A percentile compares a stretch with the other conserved stretches of the same genome.
Conservation (phyloP, 2,329 filamentous ascomycete genomes). For the Colletotrichum sublineola region DNA sequence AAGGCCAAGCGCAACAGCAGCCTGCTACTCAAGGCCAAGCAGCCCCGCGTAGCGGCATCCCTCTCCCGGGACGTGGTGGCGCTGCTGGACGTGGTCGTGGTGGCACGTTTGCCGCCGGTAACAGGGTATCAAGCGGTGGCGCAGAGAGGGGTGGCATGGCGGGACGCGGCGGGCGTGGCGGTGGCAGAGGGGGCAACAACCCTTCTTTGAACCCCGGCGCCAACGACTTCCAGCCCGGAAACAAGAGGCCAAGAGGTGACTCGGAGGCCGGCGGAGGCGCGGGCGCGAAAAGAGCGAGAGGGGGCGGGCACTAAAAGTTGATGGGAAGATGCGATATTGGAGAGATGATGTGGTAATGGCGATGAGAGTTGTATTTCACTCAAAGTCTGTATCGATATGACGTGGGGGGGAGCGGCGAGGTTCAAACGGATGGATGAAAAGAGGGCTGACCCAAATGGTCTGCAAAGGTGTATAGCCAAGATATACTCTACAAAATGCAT, state of each 20-base stretch:
- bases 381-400: conserved; percentile 37
- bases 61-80: conserved; percentile 57
- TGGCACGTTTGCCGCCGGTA: conserved; percentile 55
- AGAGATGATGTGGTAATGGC: conserved; percentile 22
- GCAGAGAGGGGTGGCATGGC: conserved; percentile 51
- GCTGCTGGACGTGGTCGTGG: conserved; percentile 52
- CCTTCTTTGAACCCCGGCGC: conserved; percentile 62
- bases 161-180: conserved; percentile 56
- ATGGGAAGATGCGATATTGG: conserved; percentile 5
- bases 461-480: conserved; percentile 33
- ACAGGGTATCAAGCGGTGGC: conserved; percentile 52
- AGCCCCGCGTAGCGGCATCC: conserved; percentile 50
- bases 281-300: conserved; percentile 59
- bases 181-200: conserved; percentile 59
- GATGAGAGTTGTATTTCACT: conserved; percentile 10
- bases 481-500: conserved; percentile 35
- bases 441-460: conserved; percentile 1
- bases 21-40: conserved; percentile 28
- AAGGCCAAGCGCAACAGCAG: conserved; percentile 31
- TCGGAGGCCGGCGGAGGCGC: conserved; percentile 55
- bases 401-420: neutral
- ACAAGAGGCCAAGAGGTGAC: conserved; percentile 70
- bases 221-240: conserved; percentile 69
- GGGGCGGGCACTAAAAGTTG: conserved; percentile 51
- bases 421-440: conserved; percentile 15